Evolutionary conservation across 495 filamentous ascomycete species (phyloP).

Genomic region (Aspergillus sclerotioniger): DNA sequence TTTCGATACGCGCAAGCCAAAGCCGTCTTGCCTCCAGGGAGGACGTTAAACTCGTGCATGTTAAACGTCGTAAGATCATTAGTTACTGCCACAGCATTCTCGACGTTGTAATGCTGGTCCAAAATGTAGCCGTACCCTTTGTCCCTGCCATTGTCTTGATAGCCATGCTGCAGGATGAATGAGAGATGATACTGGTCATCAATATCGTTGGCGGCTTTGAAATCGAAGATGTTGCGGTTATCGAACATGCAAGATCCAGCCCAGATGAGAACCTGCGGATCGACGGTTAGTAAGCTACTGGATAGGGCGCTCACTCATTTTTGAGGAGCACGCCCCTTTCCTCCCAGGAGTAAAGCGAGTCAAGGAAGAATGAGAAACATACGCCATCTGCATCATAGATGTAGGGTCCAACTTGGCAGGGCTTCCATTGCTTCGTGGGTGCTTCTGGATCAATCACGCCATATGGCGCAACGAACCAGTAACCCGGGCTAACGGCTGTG

Average conservation of each 20-base stretch:
- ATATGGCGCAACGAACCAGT: constrained; percentile 47
- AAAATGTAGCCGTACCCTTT: constrained; percentile 36
- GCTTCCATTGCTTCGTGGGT: constrained; percentile 30
- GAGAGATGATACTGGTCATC: constrained; percentile 43
- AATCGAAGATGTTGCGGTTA: constrained; percentile 40
- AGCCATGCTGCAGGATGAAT: constrained; percentile 44
- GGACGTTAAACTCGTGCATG: constrained; percentile 51
- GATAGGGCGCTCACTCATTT: not conserved
- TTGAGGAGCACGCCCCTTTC: not conserved
- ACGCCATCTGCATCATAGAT: constrained; percentile 44
- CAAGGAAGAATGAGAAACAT: constrained; percentile 12
- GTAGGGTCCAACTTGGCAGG: constrained; percentile 44
- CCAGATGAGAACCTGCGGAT: constrained; percentile 39
- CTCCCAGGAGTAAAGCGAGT: not conserved
- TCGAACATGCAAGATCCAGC: constrained; percentile 37
- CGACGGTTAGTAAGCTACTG: not conserved
- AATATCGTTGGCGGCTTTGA: constrained; percentile 38
- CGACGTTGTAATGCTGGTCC: constrained; percentile 34
- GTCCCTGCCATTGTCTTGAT: constrained; percentile 27
- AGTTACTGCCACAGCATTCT: constrained; percentile 37
- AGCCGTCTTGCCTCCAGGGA: constrained; percentile 38
- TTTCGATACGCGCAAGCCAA: constrained; percentile 51
- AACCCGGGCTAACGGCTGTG: constrained; percentile 28
- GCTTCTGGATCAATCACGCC: constrained; percentile 32
- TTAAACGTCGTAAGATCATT: constrained; percentile 42